Evolutionary conservation across 192 early-diverging fungal genomes (phyloP).

Genomic region (Podila epicladia): DNA sequence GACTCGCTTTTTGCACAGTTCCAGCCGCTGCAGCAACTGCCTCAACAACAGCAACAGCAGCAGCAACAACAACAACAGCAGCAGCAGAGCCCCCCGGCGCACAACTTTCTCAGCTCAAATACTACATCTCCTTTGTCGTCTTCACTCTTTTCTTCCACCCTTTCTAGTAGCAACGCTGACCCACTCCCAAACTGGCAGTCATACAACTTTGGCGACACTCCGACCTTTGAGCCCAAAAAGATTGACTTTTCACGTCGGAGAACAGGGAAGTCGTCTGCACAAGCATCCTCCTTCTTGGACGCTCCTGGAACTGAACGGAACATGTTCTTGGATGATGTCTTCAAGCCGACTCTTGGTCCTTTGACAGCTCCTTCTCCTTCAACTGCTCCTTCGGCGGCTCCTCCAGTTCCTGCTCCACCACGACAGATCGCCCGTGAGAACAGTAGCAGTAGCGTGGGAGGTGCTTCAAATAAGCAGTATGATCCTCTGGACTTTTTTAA

Average conservation of each 20-base stretch:
- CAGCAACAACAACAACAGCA: slow-evolving; percentile 3
- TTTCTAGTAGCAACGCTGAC: too few relatives aligned
- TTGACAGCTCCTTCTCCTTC: neutral
- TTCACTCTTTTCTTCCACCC: too few relatives aligned
- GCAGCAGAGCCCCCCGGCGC: neutral
- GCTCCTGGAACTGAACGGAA: neutral
- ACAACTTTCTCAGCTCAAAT: too few relatives aligned
- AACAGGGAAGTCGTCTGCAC: neutral
- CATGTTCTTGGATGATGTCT: slow-evolving; percentile 32
- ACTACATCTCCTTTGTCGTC: too few relatives aligned
- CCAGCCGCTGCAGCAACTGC: neutral
- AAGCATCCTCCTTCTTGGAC: neutral
- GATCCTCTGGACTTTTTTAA: slow-evolving; percentile 34
- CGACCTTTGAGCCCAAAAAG: too few relatives aligned
- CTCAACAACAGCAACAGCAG: neutral
- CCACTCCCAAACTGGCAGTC: too few relatives aligned
- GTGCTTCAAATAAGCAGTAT: neutral
- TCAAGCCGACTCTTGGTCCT: slow-evolving; percentile 23
- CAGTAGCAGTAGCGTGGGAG: slow-evolving; percentile 1
- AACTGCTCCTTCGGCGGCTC: neutral
- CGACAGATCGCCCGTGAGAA: neutral
- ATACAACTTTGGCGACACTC: too few relatives aligned
- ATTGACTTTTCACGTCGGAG: too few relatives aligned
- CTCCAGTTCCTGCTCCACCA: neutral
- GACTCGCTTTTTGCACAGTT: neutral